Evolutionary conservation across 2,329 filamentous ascomycete genomes (phyloP).

Genomic region (Fragosphaeria purpurea): DNA sequence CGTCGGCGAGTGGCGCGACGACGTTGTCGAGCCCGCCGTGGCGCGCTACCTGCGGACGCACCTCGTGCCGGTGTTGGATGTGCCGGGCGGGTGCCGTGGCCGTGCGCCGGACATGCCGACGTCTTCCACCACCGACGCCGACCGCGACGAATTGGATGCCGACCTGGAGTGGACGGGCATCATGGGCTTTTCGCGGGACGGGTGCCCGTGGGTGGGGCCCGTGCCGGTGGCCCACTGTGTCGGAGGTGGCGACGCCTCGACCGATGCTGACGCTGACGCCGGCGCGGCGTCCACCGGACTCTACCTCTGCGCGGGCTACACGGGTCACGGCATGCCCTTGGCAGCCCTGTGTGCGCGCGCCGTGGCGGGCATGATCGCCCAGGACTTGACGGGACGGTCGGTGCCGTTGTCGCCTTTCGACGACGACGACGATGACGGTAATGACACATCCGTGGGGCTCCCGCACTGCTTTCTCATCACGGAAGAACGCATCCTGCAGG

Average conservation of each 20-base stretch:
- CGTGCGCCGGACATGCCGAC: no score
- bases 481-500: conserved; percentile 6
- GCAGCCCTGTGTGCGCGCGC: conserved; percentile 57
- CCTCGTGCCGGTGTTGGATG: conserved; percentile 31
- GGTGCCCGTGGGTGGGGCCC: conserved; percentile 58
- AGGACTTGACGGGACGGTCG: conserved; percentile 11
- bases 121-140: conserved; percentile 4
- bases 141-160: conserved; percentile 33
- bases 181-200: conserved; percentile 65
- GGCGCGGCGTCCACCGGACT: conserved; percentile 32
- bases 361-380: conserved; percentile 47
- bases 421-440: conserved; percentile 16
- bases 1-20: conserved; percentile 27
- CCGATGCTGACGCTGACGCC: neutral
- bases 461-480: conserved; percentile 7
- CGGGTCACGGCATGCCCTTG: conserved; percentile 69
- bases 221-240: conserved; percentile 35
- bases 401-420: conserved; percentile 20
- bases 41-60: conserved; percentile 44
- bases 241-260: neutral
- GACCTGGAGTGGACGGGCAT: conserved; percentile 68
- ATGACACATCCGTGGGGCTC: conserved; percentile 15
- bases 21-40: conserved; percentile 31
- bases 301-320: conserved; percentile 57
- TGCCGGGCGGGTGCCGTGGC: conserved; percentile 15